phyloP scores from a whole-genome alignment of 441 rosid genomes.

The Omphalea diandra region DNA sequence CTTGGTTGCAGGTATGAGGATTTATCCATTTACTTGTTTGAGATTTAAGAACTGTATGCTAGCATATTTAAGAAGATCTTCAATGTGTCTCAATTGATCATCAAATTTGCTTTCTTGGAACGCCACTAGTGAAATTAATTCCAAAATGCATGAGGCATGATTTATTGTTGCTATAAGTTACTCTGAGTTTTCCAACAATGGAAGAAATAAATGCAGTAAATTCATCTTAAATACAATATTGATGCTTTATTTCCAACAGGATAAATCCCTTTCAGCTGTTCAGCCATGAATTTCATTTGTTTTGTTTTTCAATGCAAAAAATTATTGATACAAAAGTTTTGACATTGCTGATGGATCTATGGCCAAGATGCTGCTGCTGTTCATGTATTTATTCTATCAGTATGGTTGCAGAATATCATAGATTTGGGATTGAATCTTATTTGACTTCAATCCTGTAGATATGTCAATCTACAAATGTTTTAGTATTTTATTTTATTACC shows the following conservation, averaged over 20 bases:
- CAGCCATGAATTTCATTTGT: neutral
- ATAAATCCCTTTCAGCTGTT: neutral
- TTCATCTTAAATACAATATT: neutral
- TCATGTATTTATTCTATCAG: neutral
- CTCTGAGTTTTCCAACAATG: neutral
- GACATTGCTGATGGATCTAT: neutral
- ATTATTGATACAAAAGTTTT: neutral
- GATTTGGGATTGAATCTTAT: neutral
- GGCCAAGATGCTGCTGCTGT: neutral
- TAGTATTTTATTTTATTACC: too few species aligned
- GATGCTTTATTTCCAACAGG: neutral
- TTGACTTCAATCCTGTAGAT: neutral
- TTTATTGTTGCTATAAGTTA: neutral
- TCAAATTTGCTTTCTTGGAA: neutral
- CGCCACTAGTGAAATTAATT: slow-evolving; percentile 1
- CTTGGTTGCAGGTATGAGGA: slow-evolving; percentile 86
- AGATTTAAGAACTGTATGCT: neutral
- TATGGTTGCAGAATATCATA: neutral
- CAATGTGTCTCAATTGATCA: neutral
- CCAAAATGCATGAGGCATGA: neutral
- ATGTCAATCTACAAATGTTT: too few species aligned
- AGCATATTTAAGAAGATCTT: neutral
- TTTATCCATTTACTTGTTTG: slow-evolving; percentile 4
- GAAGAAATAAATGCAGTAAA: neutral
- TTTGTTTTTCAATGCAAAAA: neutral